A percentile compares a stretch with the other conserved stretches of the same genome.
Evolutionary conservation across 805 yeast species (phyloP).

Genomic region (Kuraishia cidri): DNA sequence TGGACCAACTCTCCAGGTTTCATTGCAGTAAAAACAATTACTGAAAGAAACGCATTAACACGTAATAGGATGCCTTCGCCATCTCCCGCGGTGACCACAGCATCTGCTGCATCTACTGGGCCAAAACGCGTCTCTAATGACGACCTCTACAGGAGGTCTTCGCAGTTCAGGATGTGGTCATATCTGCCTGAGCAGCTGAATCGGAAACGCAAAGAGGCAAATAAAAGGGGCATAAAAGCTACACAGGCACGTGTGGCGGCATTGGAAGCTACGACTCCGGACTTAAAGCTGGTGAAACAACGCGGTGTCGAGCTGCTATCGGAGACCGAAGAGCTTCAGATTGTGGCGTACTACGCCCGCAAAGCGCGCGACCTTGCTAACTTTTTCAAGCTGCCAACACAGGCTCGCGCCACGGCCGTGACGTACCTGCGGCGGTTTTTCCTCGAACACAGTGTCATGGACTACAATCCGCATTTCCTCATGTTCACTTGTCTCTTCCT

Average conservation of each 20-base stretch:
- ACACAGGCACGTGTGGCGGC: conserved; percentile 19
- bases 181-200: conserved; percentile 53
- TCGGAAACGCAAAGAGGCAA: conserved; percentile 36
- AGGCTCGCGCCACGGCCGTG: conserved; percentile 81
- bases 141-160: conserved; percentile 79
- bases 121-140: conserved; percentile 57
- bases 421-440: conserved; percentile 77
- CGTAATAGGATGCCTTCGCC: too few relatives aligned
- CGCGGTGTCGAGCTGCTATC: conserved; percentile 19
- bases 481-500: conserved; percentile 77
- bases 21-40: too few relatives aligned
- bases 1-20: too few relatives aligned
- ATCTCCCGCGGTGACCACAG: too few relatives aligned
- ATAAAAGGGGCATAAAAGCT: conserved; percentile 40
- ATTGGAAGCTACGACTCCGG: conserved; percentile 9
- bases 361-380: conserved; percentile 64
- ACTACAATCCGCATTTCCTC: conserved; percentile 76
- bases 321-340: conserved; percentile 59
- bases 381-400: conserved; percentile 77
- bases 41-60: too few relatives aligned
- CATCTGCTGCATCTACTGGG: too few relatives aligned
- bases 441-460: conserved; percentile 74
- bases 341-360: conserved; percentile 64
- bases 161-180: conserved; percentile 85
- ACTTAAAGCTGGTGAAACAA: conserved; percentile 9